phyloP scores from a whole-genome alignment of 331 rosid species.

The Telfairia occidentalis region DNA sequence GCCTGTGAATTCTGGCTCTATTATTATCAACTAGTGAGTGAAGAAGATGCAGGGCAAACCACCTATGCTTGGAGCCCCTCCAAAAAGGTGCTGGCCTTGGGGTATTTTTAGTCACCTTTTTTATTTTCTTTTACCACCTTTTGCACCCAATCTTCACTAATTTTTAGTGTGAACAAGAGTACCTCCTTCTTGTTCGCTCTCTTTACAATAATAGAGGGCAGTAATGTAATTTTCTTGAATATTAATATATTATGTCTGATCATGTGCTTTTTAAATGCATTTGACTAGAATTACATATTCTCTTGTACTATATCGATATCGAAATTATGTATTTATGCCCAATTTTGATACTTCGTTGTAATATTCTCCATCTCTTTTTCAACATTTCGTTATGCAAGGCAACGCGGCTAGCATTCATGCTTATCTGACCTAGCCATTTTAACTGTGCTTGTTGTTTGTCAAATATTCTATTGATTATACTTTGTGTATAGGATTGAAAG shows the following conservation, averaged over 20 bases:
- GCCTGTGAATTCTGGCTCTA: not conserved
- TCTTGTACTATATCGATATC: not conserved
- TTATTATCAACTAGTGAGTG: not conserved
- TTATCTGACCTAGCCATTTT: not conserved
- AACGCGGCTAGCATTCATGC: not conserved
- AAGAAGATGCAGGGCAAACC: not conserved
- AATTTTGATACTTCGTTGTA: not conserved
- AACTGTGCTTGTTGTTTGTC: not conserved
- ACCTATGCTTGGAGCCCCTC: not conserved
- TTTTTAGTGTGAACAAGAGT: not conserved
- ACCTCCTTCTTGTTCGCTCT: not conserved
- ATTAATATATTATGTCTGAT: not conserved
- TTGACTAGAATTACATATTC: not conserved
- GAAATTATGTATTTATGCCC: not conserved
- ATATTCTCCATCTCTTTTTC: not conserved
- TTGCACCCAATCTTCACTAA: not conserved
- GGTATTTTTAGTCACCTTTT: not conserved
- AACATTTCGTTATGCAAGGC: not conserved
- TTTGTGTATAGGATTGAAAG: slow-evolving; percentile 56
- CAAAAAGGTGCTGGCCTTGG: not conserved
- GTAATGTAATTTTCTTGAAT: no score
- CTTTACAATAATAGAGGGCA: not conserved
- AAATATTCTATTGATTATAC: not conserved
- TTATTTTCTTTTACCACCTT: not conserved
- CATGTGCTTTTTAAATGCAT: not conserved